Conservation (phyloP, 2,329 filamentous ascomycete species). For the Exutisphaerella laricina region DNA sequence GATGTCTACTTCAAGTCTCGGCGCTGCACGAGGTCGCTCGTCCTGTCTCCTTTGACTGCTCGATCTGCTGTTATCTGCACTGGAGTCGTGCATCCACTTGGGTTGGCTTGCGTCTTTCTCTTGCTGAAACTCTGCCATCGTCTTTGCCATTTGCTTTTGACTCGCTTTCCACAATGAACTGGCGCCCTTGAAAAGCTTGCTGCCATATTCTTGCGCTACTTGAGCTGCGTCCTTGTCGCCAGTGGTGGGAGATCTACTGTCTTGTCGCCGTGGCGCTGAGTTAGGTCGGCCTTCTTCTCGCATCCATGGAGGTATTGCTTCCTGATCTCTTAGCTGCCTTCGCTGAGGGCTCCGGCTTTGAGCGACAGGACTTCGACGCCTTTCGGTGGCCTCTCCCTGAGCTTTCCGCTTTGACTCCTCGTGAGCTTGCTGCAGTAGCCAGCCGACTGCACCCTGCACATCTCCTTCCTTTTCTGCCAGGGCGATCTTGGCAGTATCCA, state of each 20-base stretch:
- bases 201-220: constrained; percentile 75
- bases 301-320: constrained; percentile 57
- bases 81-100: constrained; percentile 85
- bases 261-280: constrained; percentile 45
- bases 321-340: constrained; percentile 33
- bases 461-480: constrained; percentile 76
- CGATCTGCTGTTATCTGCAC: constrained; percentile 25
- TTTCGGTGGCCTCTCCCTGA: constrained; percentile 30
- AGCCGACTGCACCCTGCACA: constrained; percentile 80
- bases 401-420: constrained; percentile 70
- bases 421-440: constrained; percentile 87
- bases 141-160: constrained; percentile 87
- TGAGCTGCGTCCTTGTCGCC: constrained; percentile 72
- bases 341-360: constrained; percentile 22
- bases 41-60: constrained; percentile 29
- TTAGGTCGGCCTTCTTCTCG: constrained; percentile 49
- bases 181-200: constrained; percentile 82
- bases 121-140: constrained; percentile 74
- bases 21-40: constrained; percentile 22
- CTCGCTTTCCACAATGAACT: constrained; percentile 93
- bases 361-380: constrained; percentile 16
- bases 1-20: constrained; percentile 23
- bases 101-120: constrained; percentile 77
- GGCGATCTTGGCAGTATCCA: constrained; percentile 74
- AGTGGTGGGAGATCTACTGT: constrained; percentile 49